Evolutionary conservation across 2,329 filamentous ascomycete genomes (phyloP).

Genomic region (Aurifilum marmelostoma): DNA sequence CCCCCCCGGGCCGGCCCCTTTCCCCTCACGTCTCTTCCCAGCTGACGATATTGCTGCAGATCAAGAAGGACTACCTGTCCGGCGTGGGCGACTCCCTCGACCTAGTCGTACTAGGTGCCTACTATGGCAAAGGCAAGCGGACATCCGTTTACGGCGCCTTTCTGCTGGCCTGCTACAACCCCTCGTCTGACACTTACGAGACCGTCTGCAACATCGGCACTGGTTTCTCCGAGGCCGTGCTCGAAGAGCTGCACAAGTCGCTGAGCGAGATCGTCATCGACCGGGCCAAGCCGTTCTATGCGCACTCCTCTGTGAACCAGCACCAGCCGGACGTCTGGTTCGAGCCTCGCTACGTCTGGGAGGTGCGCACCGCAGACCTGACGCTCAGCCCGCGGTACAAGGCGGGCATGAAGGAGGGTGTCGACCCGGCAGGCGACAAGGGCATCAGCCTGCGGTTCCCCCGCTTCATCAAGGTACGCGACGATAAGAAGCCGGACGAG

Average conservation of each 20-base stretch:
- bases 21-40: not conserved
- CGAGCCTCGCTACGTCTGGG: slow-evolving; percentile 92
- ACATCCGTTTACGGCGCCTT: slow-evolving; percentile 96
- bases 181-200: slow-evolving; percentile 79
- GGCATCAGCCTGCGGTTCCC: slow-evolving; percentile 92
- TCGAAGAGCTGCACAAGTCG: slow-evolving; percentile 81
- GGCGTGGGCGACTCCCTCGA: slow-evolving; percentile 95
- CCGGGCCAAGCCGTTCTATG: slow-evolving; percentile 90
- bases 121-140: slow-evolving; percentile 92
- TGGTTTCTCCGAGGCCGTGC: slow-evolving; percentile 90
- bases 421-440: slow-evolving; percentile 70
- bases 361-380: slow-evolving; percentile 94
- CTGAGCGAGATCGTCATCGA: slow-evolving; percentile 83
- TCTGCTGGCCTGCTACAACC: slow-evolving; percentile 91
- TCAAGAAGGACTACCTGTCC: slow-evolving; percentile 97
- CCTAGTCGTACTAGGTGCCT: slow-evolving; percentile 92
- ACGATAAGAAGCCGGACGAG: slow-evolving; percentile 94
- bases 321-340: slow-evolving; percentile 99
- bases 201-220: slow-evolving; percentile 98
- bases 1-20: no score
- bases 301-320: slow-evolving; percentile 79
- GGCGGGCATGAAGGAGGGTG: slow-evolving; percentile 81
- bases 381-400: slow-evolving; percentile 92
- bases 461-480: slow-evolving; percentile 85
- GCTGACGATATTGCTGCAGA: slow-evolving; percentile 49